Conservation (phyloP, 495 filamentous ascomycete genomes). For the Hypoxylon fragiforme region DNA sequence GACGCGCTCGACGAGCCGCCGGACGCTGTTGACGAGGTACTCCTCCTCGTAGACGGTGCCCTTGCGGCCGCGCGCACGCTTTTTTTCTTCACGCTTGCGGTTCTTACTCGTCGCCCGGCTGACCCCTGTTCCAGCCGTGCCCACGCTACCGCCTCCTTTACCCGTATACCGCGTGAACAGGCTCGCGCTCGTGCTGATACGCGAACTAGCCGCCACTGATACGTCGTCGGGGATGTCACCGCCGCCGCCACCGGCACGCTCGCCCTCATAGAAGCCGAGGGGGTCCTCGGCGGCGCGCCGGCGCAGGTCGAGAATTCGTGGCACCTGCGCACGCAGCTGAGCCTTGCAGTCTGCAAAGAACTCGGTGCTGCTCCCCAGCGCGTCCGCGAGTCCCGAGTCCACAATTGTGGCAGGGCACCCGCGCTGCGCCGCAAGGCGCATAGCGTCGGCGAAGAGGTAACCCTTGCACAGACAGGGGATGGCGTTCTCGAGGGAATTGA, state of each 20-base stretch:
- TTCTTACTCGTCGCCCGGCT: slow-evolving; percentile 82
- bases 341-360: slow-evolving; percentile 87
- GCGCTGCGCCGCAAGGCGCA: slow-evolving; percentile 62
- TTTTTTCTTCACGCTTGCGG: slow-evolving; percentile 84
- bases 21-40: slow-evolving; percentile 85
- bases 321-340: slow-evolving; percentile 81
- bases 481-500: slow-evolving; percentile 67
- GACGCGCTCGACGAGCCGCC: slow-evolving; percentile 83
- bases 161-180: slow-evolving; percentile 93
- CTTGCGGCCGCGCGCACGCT: slow-evolving; percentile 91
- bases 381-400: slow-evolving; percentile 77
- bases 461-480: slow-evolving; percentile 77
- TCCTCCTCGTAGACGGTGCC: slow-evolving; percentile 97
- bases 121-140: slow-evolving; percentile 66
- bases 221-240: slow-evolving; percentile 86
- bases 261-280: slow-evolving; percentile 73
- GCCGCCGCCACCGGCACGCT: slow-evolving; percentile 58
- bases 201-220: slow-evolving; percentile 83
- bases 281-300: slow-evolving; percentile 80
- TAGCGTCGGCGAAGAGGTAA: slow-evolving; percentile 80
- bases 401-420: slow-evolving; percentile 51
- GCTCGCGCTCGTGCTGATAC: slow-evolving; percentile 72
- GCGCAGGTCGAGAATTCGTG: slow-evolving; percentile 79
- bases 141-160: slow-evolving; percentile 56
- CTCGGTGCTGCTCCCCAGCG: slow-evolving; percentile 77